Evolutionary conservation across 176 grass and related monocot genomes (phyloP).

Genomic region (Coix lacrymajobi): DNA sequence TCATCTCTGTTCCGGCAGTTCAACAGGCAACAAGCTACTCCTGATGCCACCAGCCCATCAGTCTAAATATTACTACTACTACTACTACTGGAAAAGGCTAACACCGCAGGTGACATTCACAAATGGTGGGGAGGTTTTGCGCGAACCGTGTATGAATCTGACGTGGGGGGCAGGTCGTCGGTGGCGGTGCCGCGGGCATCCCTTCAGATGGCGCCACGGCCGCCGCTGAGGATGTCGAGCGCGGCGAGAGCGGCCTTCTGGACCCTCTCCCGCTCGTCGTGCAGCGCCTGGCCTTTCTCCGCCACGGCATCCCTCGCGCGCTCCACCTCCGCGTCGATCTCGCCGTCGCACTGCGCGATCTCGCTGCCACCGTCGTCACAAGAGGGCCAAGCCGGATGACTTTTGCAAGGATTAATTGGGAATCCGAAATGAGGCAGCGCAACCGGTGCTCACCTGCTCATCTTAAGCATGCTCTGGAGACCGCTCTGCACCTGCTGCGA

Average conservation of each 20-base stretch:
- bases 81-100: background rate
- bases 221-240: constrained; percentile 60
- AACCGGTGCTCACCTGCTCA: constrained; percentile 42
- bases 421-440: background rate
- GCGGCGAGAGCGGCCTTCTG: constrained; percentile 77
- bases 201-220: background rate
- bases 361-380: constrained; percentile 41
- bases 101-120: background rate
- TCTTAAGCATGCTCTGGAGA: constrained; percentile 83
- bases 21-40: background rate
- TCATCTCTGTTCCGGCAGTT: background rate
- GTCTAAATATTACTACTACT: background rate
- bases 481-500: constrained; percentile 74
- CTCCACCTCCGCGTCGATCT: constrained; percentile 81
- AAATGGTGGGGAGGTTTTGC: background rate
- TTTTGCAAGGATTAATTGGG: background rate
- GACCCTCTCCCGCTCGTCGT: constrained; percentile 69
- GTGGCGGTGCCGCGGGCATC: background rate
- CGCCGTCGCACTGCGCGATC: constrained; percentile 62
- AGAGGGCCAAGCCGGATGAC: background rate
- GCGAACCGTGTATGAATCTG: background rate
- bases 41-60: background rate
- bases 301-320: constrained; percentile 60
- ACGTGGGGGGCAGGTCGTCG: background rate
- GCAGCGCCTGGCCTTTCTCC: constrained; percentile 44